Percentiles rank a stretch among this genome's conserved stretches.
phyloP scores from a whole-genome alignment of 352 stramenopile genomes.

The Aphanomyces euteiches region DNA sequence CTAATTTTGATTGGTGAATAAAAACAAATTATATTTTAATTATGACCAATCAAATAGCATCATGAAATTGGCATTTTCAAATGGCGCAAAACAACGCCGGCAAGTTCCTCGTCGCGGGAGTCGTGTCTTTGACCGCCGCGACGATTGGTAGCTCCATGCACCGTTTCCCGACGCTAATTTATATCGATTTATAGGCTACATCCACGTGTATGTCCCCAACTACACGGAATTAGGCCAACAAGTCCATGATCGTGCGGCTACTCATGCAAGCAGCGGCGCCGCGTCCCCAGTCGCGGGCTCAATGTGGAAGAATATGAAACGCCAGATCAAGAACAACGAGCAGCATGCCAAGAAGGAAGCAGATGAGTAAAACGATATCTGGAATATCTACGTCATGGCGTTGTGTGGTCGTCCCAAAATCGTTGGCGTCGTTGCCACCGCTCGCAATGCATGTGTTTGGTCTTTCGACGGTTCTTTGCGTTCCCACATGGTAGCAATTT shows the following conservation, averaged over 20 bases:
- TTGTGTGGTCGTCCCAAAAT: background rate
- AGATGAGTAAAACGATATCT: too few species aligned
- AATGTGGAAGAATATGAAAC: slow-evolving; percentile 54
- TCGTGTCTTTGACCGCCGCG: slow-evolving; percentile 15
- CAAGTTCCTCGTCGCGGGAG: slow-evolving; percentile 20
- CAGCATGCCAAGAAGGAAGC: too few species aligned
- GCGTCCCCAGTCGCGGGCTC: slow-evolving; percentile 32
- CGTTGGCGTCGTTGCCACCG: background rate
- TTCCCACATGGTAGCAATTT: background rate
- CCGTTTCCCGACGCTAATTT: background rate
- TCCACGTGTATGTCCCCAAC: slow-evolving; percentile 42
- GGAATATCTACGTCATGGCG: background rate
- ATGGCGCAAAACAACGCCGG: slow-evolving; percentile 30
- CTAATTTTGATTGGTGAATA: background rate
- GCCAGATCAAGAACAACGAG: slow-evolving; percentile 33
- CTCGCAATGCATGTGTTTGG: background rate
- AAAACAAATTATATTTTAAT: background rate
- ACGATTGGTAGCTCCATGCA: slow-evolving; percentile 17
- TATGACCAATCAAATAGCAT: background rate
- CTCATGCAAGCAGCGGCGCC: background rate
- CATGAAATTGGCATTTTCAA: background rate
- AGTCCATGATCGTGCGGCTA: slow-evolving; percentile 40
- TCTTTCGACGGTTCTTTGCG: background rate
- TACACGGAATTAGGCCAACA: slow-evolving; percentile 44
- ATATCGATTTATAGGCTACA: slow-evolving; percentile 9